Conservation (phyloP, 768 basidiomycete species). For the Boletus eberwhitei region DNA sequence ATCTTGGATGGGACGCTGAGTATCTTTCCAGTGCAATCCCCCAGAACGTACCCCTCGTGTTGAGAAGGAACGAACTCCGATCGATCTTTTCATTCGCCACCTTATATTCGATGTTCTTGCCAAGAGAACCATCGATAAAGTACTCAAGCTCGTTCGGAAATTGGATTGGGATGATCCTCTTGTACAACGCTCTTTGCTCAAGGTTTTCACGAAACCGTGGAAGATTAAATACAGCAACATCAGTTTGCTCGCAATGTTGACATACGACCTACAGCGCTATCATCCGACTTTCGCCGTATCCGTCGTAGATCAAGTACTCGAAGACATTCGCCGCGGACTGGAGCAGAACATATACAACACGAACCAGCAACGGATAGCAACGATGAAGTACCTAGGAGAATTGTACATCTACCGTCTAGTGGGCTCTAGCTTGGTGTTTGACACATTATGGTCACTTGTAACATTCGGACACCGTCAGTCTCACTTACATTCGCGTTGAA, state of each 20-base stretch:
- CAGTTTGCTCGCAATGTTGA: constrained; percentile 86
- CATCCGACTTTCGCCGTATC: constrained; percentile 84
- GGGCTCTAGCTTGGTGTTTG: constrained; percentile 87
- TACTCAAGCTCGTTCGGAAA: constrained; percentile 88
- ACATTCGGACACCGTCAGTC: constrained; percentile 94
- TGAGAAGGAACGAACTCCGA: constrained; percentile 79
- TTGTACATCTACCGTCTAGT: constrained; percentile 94
- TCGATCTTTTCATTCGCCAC: constrained; percentile 94
- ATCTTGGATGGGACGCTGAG: constrained; percentile 8
- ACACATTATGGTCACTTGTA: constrained; percentile 89
- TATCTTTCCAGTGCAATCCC: constrained; percentile 79
- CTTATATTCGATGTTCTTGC: constrained; percentile 91
- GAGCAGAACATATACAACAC: constrained; percentile 94
- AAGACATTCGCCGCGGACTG: constrained; percentile 85
- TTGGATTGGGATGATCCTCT: constrained; percentile 88
- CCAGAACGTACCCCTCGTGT: constrained; percentile 87
- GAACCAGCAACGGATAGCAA: constrained; percentile 89
- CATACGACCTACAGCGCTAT: constrained; percentile 92
- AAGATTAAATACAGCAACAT: constrained; percentile 93
- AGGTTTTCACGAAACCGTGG: constrained; percentile 97
- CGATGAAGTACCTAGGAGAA: constrained; percentile 94
- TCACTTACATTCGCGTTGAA: not conserved
- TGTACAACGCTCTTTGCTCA: constrained; percentile 64
- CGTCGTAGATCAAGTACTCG: constrained; percentile 92
- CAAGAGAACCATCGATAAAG: constrained; percentile 94